Evolutionary conservation across 2,329 filamentous ascomycete genomes (phyloP), one percentile per base, ranked within the genome.

Genomic region (Colletotrichum orchidophilum): DNA sequence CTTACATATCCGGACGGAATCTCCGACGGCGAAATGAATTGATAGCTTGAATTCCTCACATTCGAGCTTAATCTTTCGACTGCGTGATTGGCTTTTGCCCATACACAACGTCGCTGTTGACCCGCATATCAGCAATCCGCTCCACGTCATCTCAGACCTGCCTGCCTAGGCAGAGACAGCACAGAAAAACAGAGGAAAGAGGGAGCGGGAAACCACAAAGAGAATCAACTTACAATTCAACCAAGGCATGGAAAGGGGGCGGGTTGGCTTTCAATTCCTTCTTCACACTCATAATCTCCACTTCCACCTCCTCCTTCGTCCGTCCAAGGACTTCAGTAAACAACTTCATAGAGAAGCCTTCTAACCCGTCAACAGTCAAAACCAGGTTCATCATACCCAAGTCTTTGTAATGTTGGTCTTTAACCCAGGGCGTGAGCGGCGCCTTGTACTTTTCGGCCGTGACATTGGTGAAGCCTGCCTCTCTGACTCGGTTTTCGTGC

Each of bases 381-480:
- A 64, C 61, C 7, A 74, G 65, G 46, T 69, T 74, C 42, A 52
- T 62, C n/a, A 31, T 74, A 53, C 81, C 81, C 0, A 82, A 67
- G 57, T 82, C 80, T 65, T 82, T 81, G 29, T 81, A 71, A 3
- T 58, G 55, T 5, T 26, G 7, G 0, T 27, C 21, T 12, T 76
- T 58, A 21, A 21, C 33, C 33, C 55, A 58, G 8, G 55, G 55
- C 21, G 31, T 35, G 5, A 58, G 55, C 1, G 81, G 80, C 61
- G 78, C 71, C 71, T 79, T 79, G 70, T 77, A 80, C 11, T 75
- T 29, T 11, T 73, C 75, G 55, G 80, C 75, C 2, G 74, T 74
- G 15, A 81, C 75, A 59, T 80, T 79, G 12, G 72, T 63, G 70
- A 84, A 84, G 1, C 82, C 82, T 2, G 81, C 81, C n/a, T 81